A percentile compares a stretch with the other conserved stretches of the same genome.
Evolutionary conservation across 2,329 filamentous ascomycete species (phyloP).

Genomic region (Neopestalotiopsis sp.): DNA sequence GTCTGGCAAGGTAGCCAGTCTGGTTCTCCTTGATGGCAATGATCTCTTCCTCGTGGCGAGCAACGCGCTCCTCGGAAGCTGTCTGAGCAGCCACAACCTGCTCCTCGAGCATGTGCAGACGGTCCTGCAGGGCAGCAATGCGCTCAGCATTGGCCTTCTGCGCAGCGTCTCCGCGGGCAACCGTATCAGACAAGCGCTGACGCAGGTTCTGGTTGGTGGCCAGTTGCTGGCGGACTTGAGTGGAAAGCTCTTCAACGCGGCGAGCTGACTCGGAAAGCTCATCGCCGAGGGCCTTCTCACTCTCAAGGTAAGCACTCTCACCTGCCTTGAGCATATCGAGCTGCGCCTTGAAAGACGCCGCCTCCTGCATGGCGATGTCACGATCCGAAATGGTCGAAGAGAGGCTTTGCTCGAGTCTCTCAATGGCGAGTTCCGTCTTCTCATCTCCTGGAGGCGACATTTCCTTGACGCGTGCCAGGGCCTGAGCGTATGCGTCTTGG

Average conservation of each 20-base stretch:
- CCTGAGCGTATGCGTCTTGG: constrained; percentile 72
- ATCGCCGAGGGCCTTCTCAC: constrained; percentile 69
- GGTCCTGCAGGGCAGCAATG: constrained; percentile 83
- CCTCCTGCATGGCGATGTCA: constrained; percentile 73
- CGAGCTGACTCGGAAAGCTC: constrained; percentile 76
- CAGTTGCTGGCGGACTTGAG: constrained; percentile 81
- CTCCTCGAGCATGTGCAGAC: constrained; percentile 83
- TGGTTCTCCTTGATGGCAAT: constrained; percentile 77
- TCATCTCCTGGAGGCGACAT: constrained; percentile 57
- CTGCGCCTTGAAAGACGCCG: constrained; percentile 64
- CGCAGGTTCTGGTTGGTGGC: constrained; percentile 78
- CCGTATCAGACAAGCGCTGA: constrained; percentile 77
- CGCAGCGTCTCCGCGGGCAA: constrained; percentile 82
- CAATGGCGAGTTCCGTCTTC: constrained; percentile 66
- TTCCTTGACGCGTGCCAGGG: constrained; percentile 69
- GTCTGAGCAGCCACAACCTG: constrained; percentile 83
- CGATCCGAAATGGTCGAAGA: constrained; percentile 73
- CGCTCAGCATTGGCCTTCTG: constrained; percentile 80
- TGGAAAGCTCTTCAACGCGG: constrained; percentile 80
- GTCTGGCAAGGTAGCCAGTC: constrained; percentile 76
- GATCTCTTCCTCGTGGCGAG: constrained; percentile 86
- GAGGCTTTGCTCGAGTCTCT: constrained; percentile 71
- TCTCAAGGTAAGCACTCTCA: constrained; percentile 62
- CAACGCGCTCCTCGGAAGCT: constrained; percentile 82
- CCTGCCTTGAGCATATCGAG: constrained; percentile 62